Base-by-base conservation (phyloP, 768 basidiomycete species). In the Thelephora ganbajun region DNA sequence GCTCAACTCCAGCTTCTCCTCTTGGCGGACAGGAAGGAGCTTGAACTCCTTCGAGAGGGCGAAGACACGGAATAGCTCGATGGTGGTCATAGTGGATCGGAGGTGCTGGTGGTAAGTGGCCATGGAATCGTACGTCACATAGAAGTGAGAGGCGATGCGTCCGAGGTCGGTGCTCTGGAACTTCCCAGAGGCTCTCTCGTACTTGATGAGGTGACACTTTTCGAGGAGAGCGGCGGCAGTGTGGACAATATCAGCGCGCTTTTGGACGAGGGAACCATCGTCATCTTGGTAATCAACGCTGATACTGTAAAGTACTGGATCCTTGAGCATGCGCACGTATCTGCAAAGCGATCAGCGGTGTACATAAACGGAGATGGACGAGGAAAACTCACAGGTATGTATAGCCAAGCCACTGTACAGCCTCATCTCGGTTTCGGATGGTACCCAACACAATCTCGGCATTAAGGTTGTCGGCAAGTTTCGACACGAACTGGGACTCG, bases 381-480 rank as follows among this genome's bases (percentile, higher is more conserved):
- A 41, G 14, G 45, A 44, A 22, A n/a, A 72, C 84, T 56, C 59
- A 90, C 84, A 92, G 61, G 62, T 93, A 97, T 0, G 91, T 93
- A 57, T 93, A 96, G 0, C 92, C 92, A 11, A 96, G 66, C 94
- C 93, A 98, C 59, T 96, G 89, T 1, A 97, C 93, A 5, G 91
- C 96, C 59, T 98, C 94, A 57, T 98, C 92, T 18, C 93, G 72
- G 64, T 96, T 98, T 54, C 96, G 71, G 47, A 98, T 81, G 0
- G 87, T 93, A 5, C 96, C 96, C 14, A 96, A 70, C 0, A 98
- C 94, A 37, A 98, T 85, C 68, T 98, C 96, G 12, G 94, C 96
- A 61, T 98, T 98, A 56, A 98, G 63, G 59, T 96, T 94, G 59
- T 99, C 96, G 22, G 90, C 87, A 53, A 99, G 69, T 61, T 85